Percentiles rank a stretch among this genome's conserved stretches.
phyloP scores from a whole-genome alignment of 345 rosid genomes.

The Aquilaria sinensis region DNA sequence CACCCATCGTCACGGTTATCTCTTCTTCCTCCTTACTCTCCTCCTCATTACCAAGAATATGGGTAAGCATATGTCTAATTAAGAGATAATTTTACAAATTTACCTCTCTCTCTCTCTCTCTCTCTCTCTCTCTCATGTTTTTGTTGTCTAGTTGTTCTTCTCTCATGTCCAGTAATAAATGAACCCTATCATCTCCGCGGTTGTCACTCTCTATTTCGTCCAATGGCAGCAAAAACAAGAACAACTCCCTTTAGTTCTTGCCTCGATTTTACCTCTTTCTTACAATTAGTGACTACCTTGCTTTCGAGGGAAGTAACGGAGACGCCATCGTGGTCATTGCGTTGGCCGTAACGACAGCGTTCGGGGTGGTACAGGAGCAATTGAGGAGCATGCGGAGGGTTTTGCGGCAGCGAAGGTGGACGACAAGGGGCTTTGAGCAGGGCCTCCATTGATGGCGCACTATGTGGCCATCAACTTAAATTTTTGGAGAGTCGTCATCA shows the following conservation, averaged over 20 bases:
- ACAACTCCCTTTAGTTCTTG: constrained; percentile 64
- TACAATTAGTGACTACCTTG: background rate
- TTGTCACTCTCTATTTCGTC: constrained; percentile 28
- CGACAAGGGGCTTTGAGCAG: constrained; percentile 71
- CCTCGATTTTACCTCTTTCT: constrained; percentile 28
- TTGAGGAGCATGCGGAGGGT: constrained; percentile 80
- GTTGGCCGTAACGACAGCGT: constrained; percentile 22
- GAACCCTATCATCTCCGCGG: constrained; percentile 21
- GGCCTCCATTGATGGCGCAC: constrained; percentile 57
- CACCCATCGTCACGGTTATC: no score
- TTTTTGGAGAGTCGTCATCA: constrained; percentile 70
- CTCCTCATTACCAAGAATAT: no score
- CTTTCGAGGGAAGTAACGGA: constrained; percentile 22
- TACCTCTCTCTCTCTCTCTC: no score
- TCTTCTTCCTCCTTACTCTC: no score
- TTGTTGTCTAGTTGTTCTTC: background rate
- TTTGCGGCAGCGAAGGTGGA: constrained; percentile 83
- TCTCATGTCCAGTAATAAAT: constrained; percentile 22
- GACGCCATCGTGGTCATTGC: constrained; percentile 15
- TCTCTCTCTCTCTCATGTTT: no score
- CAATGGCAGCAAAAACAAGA: constrained; percentile 68
- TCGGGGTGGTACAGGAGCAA: constrained; percentile 35
- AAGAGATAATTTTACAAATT: no score
- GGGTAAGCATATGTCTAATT: no score
- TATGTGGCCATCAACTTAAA: constrained; percentile 85